Base-by-base conservation (phyloP, 805 yeast genomes). In the Yarrowia hollandica region DNA sequence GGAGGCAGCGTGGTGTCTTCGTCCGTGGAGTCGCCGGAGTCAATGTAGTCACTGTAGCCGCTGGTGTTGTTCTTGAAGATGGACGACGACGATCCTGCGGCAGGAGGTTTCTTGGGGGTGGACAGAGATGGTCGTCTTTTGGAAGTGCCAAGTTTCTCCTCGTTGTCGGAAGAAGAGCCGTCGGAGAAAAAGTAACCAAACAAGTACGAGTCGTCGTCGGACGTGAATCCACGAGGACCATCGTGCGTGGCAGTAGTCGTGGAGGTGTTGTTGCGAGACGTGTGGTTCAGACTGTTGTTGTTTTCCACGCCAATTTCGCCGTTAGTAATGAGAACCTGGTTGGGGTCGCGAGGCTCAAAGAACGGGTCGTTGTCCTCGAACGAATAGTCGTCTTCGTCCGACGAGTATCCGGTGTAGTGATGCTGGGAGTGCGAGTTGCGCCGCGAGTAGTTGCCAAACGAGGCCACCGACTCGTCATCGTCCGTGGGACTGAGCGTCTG, bases 21-120 rank as follows among this genome's bases (percentile, higher is more conserved):
- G 71, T 92, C 99, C 0, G 99, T 94, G 14, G 96, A 88, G 66
- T 91, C 97, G 39, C 94, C 96, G 64, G 87, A 85, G 60, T 66
- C 66, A 2, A 68, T 62, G 5, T 61, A 65, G 31, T 60, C 65
- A 9, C 39, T 48, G 15, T 46, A 46, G 4, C 50, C 59, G 22
- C 26, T 21, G 28, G 21, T 22, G 35, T 31, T 28, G 44, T 23
- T 35, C 14, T 52, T 52, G 44, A 39, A 39, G 38, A 55, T 55
- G 14, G 59, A 38, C 30, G 59, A 55, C 1, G 59, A 55, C 10
- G 48, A 33, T 12, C 50, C 59, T 4, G 50, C 50, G 21, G 30
- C 50, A 15, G 48, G 59, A 9, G 59, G 50, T 15, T 55, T 38
- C 39, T 55, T 55, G 28, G 50, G 50, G 7, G 50, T 55, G 14